Evolutionary conservation across 805 yeast species (phyloP), one percentile per base, ranked within the genome.

Genomic region (Suhomyces xylopsoci): DNA sequence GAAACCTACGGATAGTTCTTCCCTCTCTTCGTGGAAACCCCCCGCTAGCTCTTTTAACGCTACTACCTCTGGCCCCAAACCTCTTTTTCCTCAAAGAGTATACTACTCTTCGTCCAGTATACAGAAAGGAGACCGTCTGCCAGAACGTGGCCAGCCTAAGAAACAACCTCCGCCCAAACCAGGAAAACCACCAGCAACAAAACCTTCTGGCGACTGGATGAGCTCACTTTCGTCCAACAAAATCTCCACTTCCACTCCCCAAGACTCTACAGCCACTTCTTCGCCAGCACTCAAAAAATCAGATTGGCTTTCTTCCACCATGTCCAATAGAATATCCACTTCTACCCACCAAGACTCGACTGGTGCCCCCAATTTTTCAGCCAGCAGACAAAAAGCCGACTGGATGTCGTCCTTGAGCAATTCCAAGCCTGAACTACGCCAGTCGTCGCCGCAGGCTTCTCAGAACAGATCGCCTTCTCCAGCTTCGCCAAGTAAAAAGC

Each of bases 261-360:
- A 55, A 22, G 56, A 48, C 9, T 38, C 25, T 17, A 26, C 55
- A 7, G 10, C 30, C 14, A 46, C 40, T 14, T 14, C 46, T 6
- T 36, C 51, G 8, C 49, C 52, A 20, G 15, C 26, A 2, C 42
- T 32, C 8, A 49, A 47, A 30, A 55, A 55, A 26, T 42, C 54
- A 3, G 59, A 56, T 24, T 56, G 59, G 59, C 41, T 56, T 9
- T 52, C 59, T n/a, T 56, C 59, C 5, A 48, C 59, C 8, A 38
- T 56, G 7, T 46, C 53, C 3, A 56, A 56, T 28, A 20, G 50
- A n/a, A 41, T 36, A 19, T 49, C 57, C 4, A 53, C 55, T 3
- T 44, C 48, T 3, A 45, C 58, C 1, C 41, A 22, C 14, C 52
- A 54, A 20, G 52, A 51, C 17, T n/a, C 48, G 14, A 20, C 41